Percentiles rank a stretch among this genome's conserved stretches.
phyloP scores from a whole-genome alignment of 768 basidiomycete genomes.

The Trametes cubensis region DNA sequence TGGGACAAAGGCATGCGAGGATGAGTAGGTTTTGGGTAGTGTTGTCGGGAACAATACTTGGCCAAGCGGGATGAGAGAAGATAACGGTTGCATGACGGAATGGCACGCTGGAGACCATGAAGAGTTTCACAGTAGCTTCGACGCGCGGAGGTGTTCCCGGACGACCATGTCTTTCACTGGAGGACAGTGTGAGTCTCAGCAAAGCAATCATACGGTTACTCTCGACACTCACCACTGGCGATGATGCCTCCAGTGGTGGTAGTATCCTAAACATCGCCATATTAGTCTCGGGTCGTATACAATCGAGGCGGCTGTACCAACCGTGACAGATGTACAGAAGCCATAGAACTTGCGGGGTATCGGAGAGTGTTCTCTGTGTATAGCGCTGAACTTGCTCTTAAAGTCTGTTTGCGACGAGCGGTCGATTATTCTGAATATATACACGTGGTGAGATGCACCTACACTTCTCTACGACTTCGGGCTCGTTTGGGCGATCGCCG shows the following conservation, averaged over 20 bases:
- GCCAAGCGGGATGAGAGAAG: not conserved
- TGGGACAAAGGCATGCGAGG: too few species aligned
- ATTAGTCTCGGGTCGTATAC: not conserved
- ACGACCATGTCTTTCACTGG: slow-evolving; percentile 82
- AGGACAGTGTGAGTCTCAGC: not conserved
- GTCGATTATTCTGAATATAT: not conserved
- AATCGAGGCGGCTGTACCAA: slow-evolving; percentile 32
- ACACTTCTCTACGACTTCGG: slow-evolving; percentile 72
- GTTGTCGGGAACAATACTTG: not conserved
- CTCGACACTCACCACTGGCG: slow-evolving; percentile 59
- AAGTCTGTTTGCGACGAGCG: slow-evolving; percentile 47
- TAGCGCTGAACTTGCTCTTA: slow-evolving; percentile 70
- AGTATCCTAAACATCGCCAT: slow-evolving; percentile 49
- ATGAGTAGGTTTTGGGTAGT: too few species aligned
- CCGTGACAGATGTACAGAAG: slow-evolving; percentile 77
- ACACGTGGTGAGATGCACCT: slow-evolving; percentile 27
- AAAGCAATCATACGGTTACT: not conserved
- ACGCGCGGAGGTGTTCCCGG: slow-evolving; percentile 74
- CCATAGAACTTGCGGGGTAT: slow-evolving; percentile 76
- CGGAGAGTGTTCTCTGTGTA: slow-evolving; percentile 76
- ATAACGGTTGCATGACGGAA: not conserved
- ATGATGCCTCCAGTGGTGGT: slow-evolving; percentile 76
- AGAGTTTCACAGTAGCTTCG: slow-evolving; percentile 49
- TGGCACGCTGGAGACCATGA: slow-evolving; percentile 44
- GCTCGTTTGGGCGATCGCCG: slow-evolving; percentile 66